phyloP scores from a whole-genome alignment of 2,329 filamentous ascomycete genomes.

The Fusarium falciforme region DNA sequence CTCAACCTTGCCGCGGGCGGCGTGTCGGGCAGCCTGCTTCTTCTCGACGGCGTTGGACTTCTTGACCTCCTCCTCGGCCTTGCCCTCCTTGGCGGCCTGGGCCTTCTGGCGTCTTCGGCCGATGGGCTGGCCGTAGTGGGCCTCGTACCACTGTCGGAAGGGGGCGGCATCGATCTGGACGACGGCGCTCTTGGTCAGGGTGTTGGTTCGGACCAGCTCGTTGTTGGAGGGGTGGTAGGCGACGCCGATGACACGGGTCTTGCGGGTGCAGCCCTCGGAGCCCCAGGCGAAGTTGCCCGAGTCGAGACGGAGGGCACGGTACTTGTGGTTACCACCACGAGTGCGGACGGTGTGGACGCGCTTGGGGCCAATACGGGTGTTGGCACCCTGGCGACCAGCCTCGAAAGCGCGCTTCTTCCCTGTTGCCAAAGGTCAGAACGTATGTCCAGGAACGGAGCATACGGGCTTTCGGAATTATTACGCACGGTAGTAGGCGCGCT shows the following conservation, averaged over 20 bases:
- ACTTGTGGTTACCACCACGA: constrained; percentile 99
- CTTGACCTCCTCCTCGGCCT: constrained; percentile 78
- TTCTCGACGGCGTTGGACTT: constrained; percentile 96
- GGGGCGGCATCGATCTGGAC: constrained; percentile 98
- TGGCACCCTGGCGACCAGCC: constrained; percentile 98
- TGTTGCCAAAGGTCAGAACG: constrained; percentile 80
- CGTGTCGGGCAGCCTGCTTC: constrained; percentile 93
- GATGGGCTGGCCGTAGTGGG: constrained; percentile 93
- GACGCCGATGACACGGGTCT: constrained; percentile 98
- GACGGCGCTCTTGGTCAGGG: constrained; percentile 98
- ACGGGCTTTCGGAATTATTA: constrained; percentile 74
- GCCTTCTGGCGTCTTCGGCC: constrained; percentile 94
- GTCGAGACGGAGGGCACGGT: constrained; percentile 98
- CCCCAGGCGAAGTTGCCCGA: constrained; percentile 99
- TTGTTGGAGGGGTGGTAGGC: constrained; percentile 99
- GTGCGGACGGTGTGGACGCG: constrained; percentile 97
- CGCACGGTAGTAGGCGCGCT: constrained; percentile 92
- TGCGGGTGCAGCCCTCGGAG: constrained; percentile 97
- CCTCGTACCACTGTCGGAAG: constrained; percentile 99
- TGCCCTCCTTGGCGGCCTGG: constrained; percentile 67
- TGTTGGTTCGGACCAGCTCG: constrained; percentile 99
- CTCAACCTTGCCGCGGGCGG: constrained; percentile 92
- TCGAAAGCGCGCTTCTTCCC: constrained; percentile 99
- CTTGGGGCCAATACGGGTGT: constrained; percentile 98
- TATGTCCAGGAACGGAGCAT: constrained; percentile 64